Evolutionary conservation across 179 eudicot species (phyloP), one percentile per base, ranked within the genome.

Genomic region (Silene coronaria): DNA sequence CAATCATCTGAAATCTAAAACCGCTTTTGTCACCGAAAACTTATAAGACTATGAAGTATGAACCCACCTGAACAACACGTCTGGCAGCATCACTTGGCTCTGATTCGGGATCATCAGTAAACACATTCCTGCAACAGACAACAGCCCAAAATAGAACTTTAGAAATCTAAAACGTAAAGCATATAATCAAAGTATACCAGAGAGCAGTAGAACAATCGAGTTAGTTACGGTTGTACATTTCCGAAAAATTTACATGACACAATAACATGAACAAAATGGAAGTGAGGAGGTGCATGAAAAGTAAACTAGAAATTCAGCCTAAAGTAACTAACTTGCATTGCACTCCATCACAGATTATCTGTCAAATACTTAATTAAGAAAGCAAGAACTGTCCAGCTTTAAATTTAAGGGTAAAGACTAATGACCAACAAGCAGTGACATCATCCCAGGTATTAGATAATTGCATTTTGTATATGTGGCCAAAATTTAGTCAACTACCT

Each of bases 21-120:
- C 22, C 32, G 24, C 14, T 22, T 14, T 5, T 11, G 74, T 19
- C 26, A 68, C 48, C n/a, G 57, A 55, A 2, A 69, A 48, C 59
- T 38, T 12, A 63, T 72, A 75, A 9, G 76, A 75, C 6, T 42
- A 12, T 78, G 67, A 80, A 42, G 64, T 67, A 72, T 48, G 72
- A 69, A 78, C 81, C 76, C 85, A 89, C 97, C 99, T 91, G 99
- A 76, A 87, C 91, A 69, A 85, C 82, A 71, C 62, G 93, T 80
- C 81, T 78, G 57, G 90, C 97, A 80, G 78, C 89, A 81, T 73
- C 93, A 83, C 83, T 84, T 78, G 91, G 92, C 79, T 83, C 87
- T 23, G 91, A 83, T 57, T 82, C 74, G 71, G 91, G 96, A 76
- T 95, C 99, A 76, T 88, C 95, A 5, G 91, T 81, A 67, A 92